Evolutionary conservation across 345 rosid species (phyloP).

Genomic region (Populus deltoides): DNA sequence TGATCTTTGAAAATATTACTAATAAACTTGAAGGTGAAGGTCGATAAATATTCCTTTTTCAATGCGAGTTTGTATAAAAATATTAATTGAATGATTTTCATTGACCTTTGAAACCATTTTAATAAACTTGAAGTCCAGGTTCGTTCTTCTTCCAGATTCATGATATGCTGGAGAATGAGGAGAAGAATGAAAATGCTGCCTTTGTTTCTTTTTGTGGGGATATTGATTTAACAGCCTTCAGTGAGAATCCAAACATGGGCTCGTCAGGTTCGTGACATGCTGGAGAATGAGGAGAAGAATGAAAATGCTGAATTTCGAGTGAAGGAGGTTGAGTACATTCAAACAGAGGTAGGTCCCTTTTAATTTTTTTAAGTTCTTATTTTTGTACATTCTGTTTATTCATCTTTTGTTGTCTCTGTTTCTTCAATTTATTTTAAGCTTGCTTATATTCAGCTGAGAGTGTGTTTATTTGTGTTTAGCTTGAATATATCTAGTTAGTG

Average conservation of each 20-base stretch:
- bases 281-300: conserved; percentile 88
- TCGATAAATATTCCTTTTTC: too few relatives aligned
- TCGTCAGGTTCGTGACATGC: conserved; percentile 80
- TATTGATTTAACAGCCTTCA: conserved; percentile 81
- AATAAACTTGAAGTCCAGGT: too few relatives aligned
- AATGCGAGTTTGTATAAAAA: too few relatives aligned
- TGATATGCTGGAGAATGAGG: conserved; percentile 86
- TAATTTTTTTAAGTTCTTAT: background rate
- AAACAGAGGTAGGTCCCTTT: conserved; percentile 69
- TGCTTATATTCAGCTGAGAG: background rate
- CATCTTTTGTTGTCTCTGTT: background rate
- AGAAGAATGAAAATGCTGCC: conserved; percentile 73
- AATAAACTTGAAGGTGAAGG: too few relatives aligned
- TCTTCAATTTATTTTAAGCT: background rate
- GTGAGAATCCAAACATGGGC: conserved; percentile 81
- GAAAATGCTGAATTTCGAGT: conserved; percentile 84
- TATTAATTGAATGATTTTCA: too few relatives aligned
- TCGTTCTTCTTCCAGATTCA: conserved; percentile 45
- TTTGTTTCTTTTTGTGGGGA: conserved; percentile 42
- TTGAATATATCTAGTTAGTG: background rate
- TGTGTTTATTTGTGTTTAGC: background rate
- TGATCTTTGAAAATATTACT: too few relatives aligned
- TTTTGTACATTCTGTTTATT: background rate
- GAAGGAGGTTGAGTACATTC: conserved; percentile 95
- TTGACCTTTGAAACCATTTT: too few relatives aligned